Base-by-base conservation (phyloP, 805 yeast species). In the Pichia phayaonensis region DNA sequence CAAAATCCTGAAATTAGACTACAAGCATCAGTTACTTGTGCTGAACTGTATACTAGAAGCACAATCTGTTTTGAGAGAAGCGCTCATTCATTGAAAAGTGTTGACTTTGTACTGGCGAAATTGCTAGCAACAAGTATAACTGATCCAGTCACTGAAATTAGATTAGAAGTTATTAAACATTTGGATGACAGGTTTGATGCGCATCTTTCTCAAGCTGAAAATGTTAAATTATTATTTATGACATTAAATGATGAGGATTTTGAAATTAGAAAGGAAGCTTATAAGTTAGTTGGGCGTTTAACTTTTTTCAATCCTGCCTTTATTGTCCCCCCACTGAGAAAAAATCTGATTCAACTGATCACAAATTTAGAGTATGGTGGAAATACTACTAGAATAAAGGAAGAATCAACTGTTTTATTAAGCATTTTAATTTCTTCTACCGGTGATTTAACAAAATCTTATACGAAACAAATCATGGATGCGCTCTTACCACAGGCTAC, bases 281-380 rank as follows among this genome's bases (percentile, higher is more conserved):
- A 92, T 34, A 75, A 75, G 46, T 76, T 90, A 12, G 79, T 94
- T 52, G 98, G 99, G 3, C 75, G 97, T 50, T 68, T 94, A 18
- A 84, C 96, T 0, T 69, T 80, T 2, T 84, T 89, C 40, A 94
- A 94, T 60, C 98, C 99, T 0, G 97, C 99, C 0, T 92, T 89
- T 65, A 87, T 94, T 55, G 90, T 92, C 39, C 99, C 99, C 0
- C 87, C 95, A 0, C 72, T 94, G 48, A 76, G 98, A 58, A 92
- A 89, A 63, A 81, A 92, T 0, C 68, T 95, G 54, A 80, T 94
- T 42, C 97, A 92, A 63, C 72, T 90, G 15, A 66, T 95, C 44
- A 89, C 97, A 0, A 86, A 87, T 53, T 70, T 94, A 46, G 95
- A 90, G 59, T 90, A 83, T 64, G 86, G 96, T 2, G 81, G 84